These are phyloP conservation scores for Biscogniauxia marginata DNA, from an alignment of 2,329 filamentous ascomycete species.

Conservation along the genomic window DNA sequence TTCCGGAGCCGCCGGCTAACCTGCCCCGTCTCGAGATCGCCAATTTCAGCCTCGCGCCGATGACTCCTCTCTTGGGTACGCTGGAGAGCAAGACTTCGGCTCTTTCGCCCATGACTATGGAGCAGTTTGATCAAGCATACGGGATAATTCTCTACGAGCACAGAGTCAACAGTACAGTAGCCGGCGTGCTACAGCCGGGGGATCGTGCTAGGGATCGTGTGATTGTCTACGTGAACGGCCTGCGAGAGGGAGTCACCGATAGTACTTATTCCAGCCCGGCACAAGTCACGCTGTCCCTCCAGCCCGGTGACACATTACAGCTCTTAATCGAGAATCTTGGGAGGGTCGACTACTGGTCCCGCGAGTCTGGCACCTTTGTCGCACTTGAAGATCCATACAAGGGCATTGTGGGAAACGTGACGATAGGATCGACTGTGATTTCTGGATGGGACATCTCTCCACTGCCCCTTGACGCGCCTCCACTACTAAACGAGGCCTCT, in stretches of 20 bases:
- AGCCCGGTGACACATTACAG: slow-evolving; percentile 39
- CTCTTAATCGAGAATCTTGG: slow-evolving; percentile 52
- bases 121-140: slow-evolving; percentile 42
- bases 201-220: slow-evolving; percentile 46
- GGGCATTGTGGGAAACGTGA: slow-evolving; percentile 45
- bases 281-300: slow-evolving; percentile 37
- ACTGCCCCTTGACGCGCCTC: slow-evolving; percentile 34
- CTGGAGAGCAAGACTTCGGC: slow-evolving; percentile 24
- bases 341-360: slow-evolving; percentile 44
- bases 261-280: slow-evolving; percentile 41
- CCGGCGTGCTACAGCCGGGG: slow-evolving; percentile 39
- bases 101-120: slow-evolving; percentile 41
- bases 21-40: slow-evolving; percentile 34
- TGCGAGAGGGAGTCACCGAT: slow-evolving; percentile 44
- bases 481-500: too few relatives aligned
- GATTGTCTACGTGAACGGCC: slow-evolving; percentile 46
- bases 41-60: slow-evolving; percentile 38
- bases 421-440: slow-evolving; percentile 34
- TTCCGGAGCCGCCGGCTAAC: slow-evolving; percentile 38
- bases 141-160: slow-evolving; percentile 46
- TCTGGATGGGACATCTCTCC: slow-evolving; percentile 41
- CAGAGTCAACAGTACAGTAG: slow-evolving; percentile 21
- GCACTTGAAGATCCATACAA: slow-evolving; percentile 44
- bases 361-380: slow-evolving; percentile 29
- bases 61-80: slow-evolving; percentile 38